phyloP scores from a whole-genome alignment of 2,329 filamentous ascomycete species.

The Sclerotinia sclerotiorum region DNA sequence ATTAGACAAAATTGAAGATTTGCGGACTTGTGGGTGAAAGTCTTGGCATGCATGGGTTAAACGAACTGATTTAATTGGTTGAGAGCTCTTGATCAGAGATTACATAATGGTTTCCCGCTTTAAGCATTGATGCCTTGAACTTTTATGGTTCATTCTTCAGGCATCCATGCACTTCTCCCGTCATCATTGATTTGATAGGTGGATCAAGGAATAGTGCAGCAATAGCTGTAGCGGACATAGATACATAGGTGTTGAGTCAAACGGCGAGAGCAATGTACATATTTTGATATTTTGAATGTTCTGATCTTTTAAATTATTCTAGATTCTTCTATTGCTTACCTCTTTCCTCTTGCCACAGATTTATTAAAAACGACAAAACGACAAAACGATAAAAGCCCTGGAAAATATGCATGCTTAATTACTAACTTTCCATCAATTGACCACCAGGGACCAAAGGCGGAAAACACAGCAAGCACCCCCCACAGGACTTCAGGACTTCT shows the following conservation, averaged over 20 bases:
- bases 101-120: neutral
- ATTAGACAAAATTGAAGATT: constrained; percentile 17
- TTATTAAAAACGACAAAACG: neutral
- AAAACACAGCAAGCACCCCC: no score
- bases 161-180: neutral
- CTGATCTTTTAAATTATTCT: neutral
- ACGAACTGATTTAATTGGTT: constrained; percentile 26
- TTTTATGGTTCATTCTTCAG: neutral
- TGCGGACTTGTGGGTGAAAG: constrained; percentile 29
- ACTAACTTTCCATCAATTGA: neutral
- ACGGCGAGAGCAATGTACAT: constrained; percentile 25
- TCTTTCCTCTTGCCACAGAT: neutral
- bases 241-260: constrained; percentile 27
- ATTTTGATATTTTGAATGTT: neutral
- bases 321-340: neutral
- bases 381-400: neutral
- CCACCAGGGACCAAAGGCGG: neutral
- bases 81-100: neutral
- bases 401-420: neutral
- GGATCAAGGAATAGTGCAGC: neutral
- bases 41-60: constrained; percentile 26
- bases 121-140: neutral
- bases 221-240: neutral
- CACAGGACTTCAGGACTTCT: no score
- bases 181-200: constrained; percentile 20